These are phyloP conservation scores for Coemansia sp. DNA, from an alignment of 192 early-diverging fungal species.

Conservation along the genomic window DNA sequence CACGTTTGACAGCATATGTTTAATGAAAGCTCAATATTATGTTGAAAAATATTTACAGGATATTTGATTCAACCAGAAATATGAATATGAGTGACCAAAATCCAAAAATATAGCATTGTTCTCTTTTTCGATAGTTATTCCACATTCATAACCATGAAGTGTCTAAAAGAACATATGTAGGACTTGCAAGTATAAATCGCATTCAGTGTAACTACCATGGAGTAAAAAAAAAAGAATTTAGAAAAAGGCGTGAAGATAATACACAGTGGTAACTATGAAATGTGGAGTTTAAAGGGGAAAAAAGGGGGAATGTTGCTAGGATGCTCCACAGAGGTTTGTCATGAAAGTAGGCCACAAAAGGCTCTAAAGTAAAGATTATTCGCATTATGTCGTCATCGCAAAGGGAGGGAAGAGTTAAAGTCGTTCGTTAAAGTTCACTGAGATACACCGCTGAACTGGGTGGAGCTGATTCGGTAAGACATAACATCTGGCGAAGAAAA, in stretches of 20 bases:
- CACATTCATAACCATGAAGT: too few species aligned
- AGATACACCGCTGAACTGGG: constrained; percentile 9
- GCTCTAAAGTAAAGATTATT: neutral
- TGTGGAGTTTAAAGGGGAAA: neutral
- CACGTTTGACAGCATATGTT: too few species aligned
- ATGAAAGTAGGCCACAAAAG: neutral
- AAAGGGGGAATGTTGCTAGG: neutral
- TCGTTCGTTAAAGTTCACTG: constrained; percentile 3
- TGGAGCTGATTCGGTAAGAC: too few species aligned
- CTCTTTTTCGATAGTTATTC: neutral
- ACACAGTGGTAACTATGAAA: neutral
- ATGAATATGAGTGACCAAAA: too few species aligned
- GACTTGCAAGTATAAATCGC: too few species aligned
- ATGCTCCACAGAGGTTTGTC: neutral
- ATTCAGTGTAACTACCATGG: too few species aligned
- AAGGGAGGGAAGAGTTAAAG: too few species aligned
- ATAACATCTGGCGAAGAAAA: too few species aligned
- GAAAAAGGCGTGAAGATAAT: neutral
- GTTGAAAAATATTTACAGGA: constrained; percentile 26
- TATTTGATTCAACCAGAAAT: neutral
- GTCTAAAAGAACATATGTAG: too few species aligned
- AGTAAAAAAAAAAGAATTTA: neutral
- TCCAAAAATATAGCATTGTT: neutral
- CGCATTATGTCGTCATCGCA: neutral
- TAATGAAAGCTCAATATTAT: constrained; percentile 58